Conservation (phyloP, 495 filamentous ascomycete genomes). For the Amphirosellinia nigrospora region DNA sequence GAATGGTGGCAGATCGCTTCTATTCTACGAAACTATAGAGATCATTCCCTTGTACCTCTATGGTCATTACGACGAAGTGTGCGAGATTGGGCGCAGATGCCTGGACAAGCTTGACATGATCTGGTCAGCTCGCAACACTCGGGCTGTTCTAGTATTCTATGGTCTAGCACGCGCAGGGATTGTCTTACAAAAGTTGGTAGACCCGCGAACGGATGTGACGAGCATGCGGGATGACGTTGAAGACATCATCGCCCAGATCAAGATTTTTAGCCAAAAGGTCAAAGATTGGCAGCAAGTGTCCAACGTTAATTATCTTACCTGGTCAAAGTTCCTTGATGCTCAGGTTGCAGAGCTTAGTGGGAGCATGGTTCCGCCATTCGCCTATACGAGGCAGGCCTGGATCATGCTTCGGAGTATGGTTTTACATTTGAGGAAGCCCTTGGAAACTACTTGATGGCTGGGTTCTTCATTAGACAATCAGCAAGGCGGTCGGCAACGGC, state of each 20-base stretch:
- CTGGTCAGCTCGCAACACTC: constrained; percentile 75
- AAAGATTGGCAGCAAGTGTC: constrained; percentile 71
- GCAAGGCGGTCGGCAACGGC: constrained; percentile 76
- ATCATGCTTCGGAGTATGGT: constrained; percentile 79
- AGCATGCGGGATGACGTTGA: constrained; percentile 61
- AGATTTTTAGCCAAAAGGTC: constrained; percentile 62
- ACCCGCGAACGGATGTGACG: constrained; percentile 55
- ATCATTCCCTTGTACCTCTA: constrained; percentile 77
- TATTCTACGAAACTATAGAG: constrained; percentile 75
- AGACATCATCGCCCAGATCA: constrained; percentile 61
- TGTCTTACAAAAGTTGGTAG: constrained; percentile 62
- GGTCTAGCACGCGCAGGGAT: constrained; percentile 70
- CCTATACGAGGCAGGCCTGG: constrained; percentile 76
- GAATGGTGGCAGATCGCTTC: constrained; percentile 59
- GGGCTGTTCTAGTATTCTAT: constrained; percentile 70
- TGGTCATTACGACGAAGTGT: constrained; percentile 73
- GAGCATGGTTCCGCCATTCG: constrained; percentile 66
- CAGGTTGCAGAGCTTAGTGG: constrained; percentile 70
- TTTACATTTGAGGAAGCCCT: constrained; percentile 83
- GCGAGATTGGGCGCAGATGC: constrained; percentile 69
- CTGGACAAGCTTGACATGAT: constrained; percentile 63
- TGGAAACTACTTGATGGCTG: constrained; percentile 76
- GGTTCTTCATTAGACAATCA: constrained; percentile 73
- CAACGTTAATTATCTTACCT: constrained; percentile 80
- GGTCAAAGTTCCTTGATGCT: constrained; percentile 76